Evolutionary conservation across 2,329 filamentous ascomycete genomes (phyloP).

Genomic region (Harringtonia aguacate): DNA sequence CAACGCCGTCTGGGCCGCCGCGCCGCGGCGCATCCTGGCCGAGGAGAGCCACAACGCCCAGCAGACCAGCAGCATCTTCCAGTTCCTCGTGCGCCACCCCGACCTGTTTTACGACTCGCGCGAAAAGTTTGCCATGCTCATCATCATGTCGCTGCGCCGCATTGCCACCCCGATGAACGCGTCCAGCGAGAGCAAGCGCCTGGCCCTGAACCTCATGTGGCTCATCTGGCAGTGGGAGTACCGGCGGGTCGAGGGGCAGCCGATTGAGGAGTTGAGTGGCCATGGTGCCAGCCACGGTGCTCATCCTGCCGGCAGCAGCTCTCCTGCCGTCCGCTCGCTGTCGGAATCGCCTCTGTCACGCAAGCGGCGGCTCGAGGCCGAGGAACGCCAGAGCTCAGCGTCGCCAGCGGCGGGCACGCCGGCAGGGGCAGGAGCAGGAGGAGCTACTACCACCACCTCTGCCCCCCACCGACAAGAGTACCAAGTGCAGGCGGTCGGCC

Average conservation of each 20-base stretch:
- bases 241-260: slow-evolving; percentile 57
- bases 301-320: background rate
- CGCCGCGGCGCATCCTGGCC: slow-evolving; percentile 79
- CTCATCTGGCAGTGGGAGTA: slow-evolving; percentile 92
- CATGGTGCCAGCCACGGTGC: background rate
- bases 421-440: slow-evolving; percentile 35
- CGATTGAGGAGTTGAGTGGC: slow-evolving; percentile 9
- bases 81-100: slow-evolving; percentile 87
- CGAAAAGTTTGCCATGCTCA: slow-evolving; percentile 80
- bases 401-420: slow-evolving; percentile 14
- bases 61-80: slow-evolving; percentile 94
- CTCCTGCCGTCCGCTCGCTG: slow-evolving; percentile 24
- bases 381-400: slow-evolving; percentile 44
- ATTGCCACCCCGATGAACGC: slow-evolving; percentile 74
- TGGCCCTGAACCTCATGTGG: slow-evolving; percentile 82
- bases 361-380: slow-evolving; percentile 43
- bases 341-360: slow-evolving; percentile 62
- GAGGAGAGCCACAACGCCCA: slow-evolving; percentile 93
- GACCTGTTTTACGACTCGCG: slow-evolving; percentile 91
- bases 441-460: too few relatives aligned
- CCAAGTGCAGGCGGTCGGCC: slow-evolving; percentile 53
- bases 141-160: slow-evolving; percentile 82
- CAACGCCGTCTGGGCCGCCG: slow-evolving; percentile 78
- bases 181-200: slow-evolving; percentile 82
- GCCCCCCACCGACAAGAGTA: slow-evolving; percentile 55